phyloP scores from a whole-genome alignment of 441 rosid genomes.

The Brassica balearica region DNA sequence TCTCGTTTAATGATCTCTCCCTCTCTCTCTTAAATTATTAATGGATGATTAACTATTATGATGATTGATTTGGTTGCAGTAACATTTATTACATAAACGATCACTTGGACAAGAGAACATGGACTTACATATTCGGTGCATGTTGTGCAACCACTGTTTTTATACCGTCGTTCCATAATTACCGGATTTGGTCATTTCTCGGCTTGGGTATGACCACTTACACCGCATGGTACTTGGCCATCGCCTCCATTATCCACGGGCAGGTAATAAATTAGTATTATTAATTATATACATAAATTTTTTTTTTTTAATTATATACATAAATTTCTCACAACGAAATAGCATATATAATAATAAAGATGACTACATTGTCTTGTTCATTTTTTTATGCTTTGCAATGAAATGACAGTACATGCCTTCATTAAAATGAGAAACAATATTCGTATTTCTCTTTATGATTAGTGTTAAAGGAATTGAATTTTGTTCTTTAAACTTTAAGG shows the following conservation, averaged over 20 bases:
- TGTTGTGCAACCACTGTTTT: constrained; percentile 99
- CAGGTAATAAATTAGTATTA: constrained; percentile 56
- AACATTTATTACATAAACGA: constrained; percentile 97
- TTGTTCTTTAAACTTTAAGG: too few relatives aligned
- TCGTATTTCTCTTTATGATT: constrained; percentile 35
- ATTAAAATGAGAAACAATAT: not conserved
- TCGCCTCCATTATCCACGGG: constrained; percentile 83
- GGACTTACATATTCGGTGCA: constrained; percentile 99
- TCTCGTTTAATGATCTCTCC: not conserved
- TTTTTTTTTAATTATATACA: not conserved
- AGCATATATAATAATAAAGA: not conserved
- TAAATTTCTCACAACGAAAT: not conserved
- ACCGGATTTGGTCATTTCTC: constrained; percentile 97
- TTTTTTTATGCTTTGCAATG: constrained; percentile 41
- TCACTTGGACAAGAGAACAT: constrained; percentile 93
- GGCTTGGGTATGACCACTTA: constrained; percentile 99
- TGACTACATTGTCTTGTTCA: constrained; percentile 29
- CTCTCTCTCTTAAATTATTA: constrained; percentile 18
- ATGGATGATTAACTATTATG: not conserved
- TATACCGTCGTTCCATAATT: constrained; percentile 96
- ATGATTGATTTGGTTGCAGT: constrained; percentile 52
- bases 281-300: not conserved
- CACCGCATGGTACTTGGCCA: constrained; percentile 94
- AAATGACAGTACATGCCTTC: constrained; percentile 42
- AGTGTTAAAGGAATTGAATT: constrained; percentile 9